Conservation (phyloP, 345 rosid genomes). For the Jatropha curcas region DNA sequence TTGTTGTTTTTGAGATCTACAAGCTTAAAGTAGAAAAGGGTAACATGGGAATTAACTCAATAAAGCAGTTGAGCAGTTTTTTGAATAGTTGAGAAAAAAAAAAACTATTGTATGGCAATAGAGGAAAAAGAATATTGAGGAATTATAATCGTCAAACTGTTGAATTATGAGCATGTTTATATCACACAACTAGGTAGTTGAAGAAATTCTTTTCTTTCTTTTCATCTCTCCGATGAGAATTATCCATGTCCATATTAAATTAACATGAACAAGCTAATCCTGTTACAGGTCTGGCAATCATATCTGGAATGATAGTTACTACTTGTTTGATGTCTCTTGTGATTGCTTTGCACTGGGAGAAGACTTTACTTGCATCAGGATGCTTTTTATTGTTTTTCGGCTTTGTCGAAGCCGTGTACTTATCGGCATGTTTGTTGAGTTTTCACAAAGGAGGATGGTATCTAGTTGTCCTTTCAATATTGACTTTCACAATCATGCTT, state of each 20-base stretch:
- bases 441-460: conserved; percentile 61
- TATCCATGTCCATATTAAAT: neutral
- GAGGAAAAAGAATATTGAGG: neutral
- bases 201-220: no score
- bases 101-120: neutral
- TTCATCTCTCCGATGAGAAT: neutral
- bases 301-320: conserved; percentile 57
- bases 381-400: conserved; percentile 51
- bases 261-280: conserved; percentile 8
- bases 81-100: neutral
- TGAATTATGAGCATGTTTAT: neutral
- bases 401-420: conserved; percentile 43
- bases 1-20: neutral
- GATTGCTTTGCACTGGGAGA: conserved; percentile 54
- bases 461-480: conserved; percentile 36
- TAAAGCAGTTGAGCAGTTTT: neutral
- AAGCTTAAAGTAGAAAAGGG: neutral
- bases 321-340: conserved; percentile 66
- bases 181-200: neutral
- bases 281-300: conserved; percentile 50
- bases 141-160: neutral
- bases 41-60: neutral
- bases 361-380: conserved; percentile 38
- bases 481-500: conserved; percentile 48
- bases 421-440: conserved; percentile 43